Evolutionary conservation across 2,329 filamentous ascomycete species (phyloP).

Genomic region (Dendrostoma leiphaemia): DNA sequence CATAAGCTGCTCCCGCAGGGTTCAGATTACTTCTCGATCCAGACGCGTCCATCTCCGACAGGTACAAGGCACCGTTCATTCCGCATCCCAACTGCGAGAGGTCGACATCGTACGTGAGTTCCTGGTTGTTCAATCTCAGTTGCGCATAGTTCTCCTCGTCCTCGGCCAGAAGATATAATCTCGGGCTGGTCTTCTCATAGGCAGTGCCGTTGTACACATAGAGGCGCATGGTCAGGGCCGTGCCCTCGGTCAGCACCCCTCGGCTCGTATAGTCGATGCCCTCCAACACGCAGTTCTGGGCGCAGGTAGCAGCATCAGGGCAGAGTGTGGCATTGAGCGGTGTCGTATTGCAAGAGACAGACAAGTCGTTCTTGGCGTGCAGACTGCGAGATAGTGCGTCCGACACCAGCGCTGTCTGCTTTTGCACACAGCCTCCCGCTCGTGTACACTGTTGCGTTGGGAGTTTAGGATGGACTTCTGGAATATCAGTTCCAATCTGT

Average conservation of each 20-base stretch:
- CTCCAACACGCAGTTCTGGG: conserved; percentile 49
- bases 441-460: conserved; percentile 25
- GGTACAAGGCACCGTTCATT: conserved; percentile 62
- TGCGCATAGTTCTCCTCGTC: conserved; percentile 54
- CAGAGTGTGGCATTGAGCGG: conserved; percentile 29
- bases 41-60: conserved; percentile 58
- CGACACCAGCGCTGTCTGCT: conserved; percentile 23
- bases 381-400: conserved; percentile 23
- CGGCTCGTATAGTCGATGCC: conserved; percentile 41
- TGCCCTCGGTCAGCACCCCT: conserved; percentile 24
- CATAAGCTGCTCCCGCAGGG: conserved; percentile 54
- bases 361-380: conserved; percentile 20
- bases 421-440: conserved; percentile 21
- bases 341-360: conserved; percentile 17
- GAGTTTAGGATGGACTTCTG: conserved; percentile 26
- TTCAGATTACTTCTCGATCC: conserved; percentile 51
- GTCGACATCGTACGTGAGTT: conserved; percentile 65
- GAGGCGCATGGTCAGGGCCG: conserved; percentile 24
- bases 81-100: conserved; percentile 61
- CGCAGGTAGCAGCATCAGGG: conserved; percentile 41
- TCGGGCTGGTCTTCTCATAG: conserved; percentile 29
- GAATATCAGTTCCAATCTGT: conserved; percentile 23
- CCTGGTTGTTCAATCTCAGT: conserved; percentile 55
- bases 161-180: conserved; percentile 54
- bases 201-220: conserved; percentile 20